phyloP scores from a whole-genome alignment of 306 rosid species.

The Crotalaria pallida region DNA sequence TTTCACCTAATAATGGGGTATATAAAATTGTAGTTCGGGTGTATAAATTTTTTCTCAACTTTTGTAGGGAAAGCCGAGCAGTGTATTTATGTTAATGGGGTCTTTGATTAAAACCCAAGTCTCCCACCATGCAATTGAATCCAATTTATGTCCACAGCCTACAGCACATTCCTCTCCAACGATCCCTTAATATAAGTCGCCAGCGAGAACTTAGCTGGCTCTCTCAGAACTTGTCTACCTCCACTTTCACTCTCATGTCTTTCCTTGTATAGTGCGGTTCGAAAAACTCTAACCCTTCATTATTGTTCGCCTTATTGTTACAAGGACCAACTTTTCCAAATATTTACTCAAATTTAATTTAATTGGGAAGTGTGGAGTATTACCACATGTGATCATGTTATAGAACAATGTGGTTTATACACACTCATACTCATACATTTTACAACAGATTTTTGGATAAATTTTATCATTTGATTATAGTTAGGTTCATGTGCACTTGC shows the following conservation, averaged over 20 bases:
- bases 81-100: slow-evolving; percentile 32
- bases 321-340: neutral
- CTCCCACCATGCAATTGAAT: slow-evolving; percentile 51
- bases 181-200: slow-evolving; percentile 36
- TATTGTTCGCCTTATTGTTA: slow-evolving; percentile 34
- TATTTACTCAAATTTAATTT: no score
- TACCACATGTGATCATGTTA: neutral
- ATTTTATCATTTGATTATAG: no score
- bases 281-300: slow-evolving; percentile 42
- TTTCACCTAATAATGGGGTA: no score
- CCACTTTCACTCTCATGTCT: slow-evolving; percentile 32
- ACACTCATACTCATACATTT: neutral
- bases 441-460: no score
- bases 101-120: slow-evolving; percentile 43
- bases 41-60: neutral
- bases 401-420: neutral
- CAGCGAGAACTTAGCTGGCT: slow-evolving; percentile 48
- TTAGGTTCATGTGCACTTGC: no score
- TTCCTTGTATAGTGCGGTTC: slow-evolving; percentile 24
- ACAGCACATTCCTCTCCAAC: slow-evolving; percentile 45
- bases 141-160: slow-evolving; percentile 45
- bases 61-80: neutral
- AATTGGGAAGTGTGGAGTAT: neutral
- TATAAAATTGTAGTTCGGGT: no score
- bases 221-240: slow-evolving; percentile 35